These are phyloP conservation scores for Ophiostoma triangulosporum DNA, from an alignment of 2,329 filamentous ascomycete genomes.

Conservation along the genomic window DNA sequence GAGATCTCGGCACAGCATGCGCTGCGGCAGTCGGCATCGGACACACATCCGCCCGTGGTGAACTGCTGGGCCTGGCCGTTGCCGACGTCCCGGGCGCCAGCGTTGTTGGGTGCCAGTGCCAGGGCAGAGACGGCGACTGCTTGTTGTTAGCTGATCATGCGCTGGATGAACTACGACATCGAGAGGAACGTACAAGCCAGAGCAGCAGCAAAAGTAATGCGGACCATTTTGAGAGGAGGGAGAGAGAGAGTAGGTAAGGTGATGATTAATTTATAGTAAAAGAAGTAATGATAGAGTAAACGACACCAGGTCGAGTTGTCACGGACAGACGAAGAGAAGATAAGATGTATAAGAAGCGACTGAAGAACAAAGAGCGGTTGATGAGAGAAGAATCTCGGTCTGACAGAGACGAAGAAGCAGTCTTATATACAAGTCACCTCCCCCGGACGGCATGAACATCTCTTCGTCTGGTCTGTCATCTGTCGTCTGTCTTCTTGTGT, in stretches of 20 bases:
- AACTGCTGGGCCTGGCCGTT: slow-evolving; percentile 19
- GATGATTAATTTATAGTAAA: background rate
- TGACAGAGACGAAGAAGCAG: background rate
- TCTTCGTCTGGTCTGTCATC: too few relatives aligned
- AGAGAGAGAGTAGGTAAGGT: background rate
- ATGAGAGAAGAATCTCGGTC: background rate
- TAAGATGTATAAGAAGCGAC: background rate
- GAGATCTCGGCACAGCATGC: slow-evolving; percentile 19
- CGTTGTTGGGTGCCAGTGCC: slow-evolving; percentile 19
- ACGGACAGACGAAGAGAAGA: slow-evolving; percentile 6
- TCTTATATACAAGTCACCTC: background rate
- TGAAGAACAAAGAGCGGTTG: background rate
- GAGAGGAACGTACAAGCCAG: slow-evolving; percentile 16
- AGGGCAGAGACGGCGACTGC: slow-evolving; percentile 18
- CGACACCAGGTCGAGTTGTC: slow-evolving; percentile 13
- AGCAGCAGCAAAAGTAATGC: slow-evolving; percentile 16
- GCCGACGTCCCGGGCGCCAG: slow-evolving; percentile 21
- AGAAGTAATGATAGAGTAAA: slow-evolving; percentile 3
- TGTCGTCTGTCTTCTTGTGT: too few relatives aligned
- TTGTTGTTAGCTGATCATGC: background rate
- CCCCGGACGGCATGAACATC: too few relatives aligned
- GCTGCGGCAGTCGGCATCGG: slow-evolving; percentile 19
- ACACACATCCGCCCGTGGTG: slow-evolving; percentile 23
- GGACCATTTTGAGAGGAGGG: slow-evolving; percentile 19
- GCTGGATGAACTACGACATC: background rate